Evolutionary conservation across 768 basidiomycete genomes (phyloP).

Genomic region (Jaapia argillacea): DNA sequence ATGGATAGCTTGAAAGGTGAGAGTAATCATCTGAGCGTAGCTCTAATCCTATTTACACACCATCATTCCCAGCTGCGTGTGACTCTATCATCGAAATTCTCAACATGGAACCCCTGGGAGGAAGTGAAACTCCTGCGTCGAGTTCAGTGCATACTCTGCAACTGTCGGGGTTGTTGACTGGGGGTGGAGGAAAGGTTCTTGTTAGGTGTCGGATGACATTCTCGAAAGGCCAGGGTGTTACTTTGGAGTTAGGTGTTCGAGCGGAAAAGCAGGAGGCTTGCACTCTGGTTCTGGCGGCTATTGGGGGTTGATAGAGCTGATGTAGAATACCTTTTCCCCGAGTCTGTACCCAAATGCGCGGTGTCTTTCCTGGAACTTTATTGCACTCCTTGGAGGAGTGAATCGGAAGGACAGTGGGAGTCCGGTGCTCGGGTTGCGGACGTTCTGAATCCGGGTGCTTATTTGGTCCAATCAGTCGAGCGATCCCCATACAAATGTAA

Average conservation of each 20-base stretch:
- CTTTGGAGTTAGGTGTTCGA: conserved; percentile 82
- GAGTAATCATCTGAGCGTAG: conserved; percentile 16
- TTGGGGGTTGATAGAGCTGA: conserved; percentile 49
- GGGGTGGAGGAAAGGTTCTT: conserved; percentile 94
- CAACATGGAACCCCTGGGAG: conserved; percentile 94
- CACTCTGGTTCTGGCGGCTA: conserved; percentile 82
- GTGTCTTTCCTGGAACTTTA: background rate
- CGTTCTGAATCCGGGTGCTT: background rate
- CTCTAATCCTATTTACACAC: conserved; percentile 12
- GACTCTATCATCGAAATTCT: conserved; percentile 94
- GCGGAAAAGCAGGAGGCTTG: conserved; percentile 87
- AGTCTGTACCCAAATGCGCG: background rate
- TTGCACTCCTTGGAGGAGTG: too few species aligned
- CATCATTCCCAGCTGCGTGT: conserved; percentile 67
- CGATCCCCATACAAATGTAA: background rate
- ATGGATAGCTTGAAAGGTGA: conserved; percentile 92
- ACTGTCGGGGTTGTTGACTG: conserved; percentile 80
- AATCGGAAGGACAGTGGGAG: too few species aligned
- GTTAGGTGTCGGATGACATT: conserved; percentile 95
- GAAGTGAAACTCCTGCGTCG: conserved; percentile 73
- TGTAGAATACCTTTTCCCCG: background rate
- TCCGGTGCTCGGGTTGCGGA: background rate
- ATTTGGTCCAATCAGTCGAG: background rate
- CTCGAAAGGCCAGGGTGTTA: conserved; percentile 82
- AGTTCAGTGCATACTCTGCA: conserved; percentile 90